Evolutionary conservation across 306 rosid species (phyloP).

Genomic region (Quercus engelmannii): DNA sequence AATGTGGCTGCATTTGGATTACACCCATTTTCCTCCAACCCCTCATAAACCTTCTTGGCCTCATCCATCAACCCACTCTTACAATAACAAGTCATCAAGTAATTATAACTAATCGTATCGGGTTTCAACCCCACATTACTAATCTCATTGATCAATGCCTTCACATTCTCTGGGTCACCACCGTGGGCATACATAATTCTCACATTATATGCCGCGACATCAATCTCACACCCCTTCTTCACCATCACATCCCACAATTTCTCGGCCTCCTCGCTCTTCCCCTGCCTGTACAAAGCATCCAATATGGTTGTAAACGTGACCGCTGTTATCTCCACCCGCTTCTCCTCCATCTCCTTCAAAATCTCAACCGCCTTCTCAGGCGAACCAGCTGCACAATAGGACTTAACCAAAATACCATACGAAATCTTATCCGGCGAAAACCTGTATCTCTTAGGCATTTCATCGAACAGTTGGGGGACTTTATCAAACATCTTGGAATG

Average conservation of each 20-base stretch:
- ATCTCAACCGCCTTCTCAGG: slow-evolving; percentile 40
- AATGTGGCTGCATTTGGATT: slow-evolving; percentile 60
- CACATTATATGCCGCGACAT: slow-evolving; percentile 51
- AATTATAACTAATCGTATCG: slow-evolving; percentile 50
- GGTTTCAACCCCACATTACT: slow-evolving; percentile 49
- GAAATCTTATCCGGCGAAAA: slow-evolving; percentile 50
- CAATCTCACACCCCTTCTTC: slow-evolving; percentile 44
- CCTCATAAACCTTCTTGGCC: slow-evolving; percentile 49
- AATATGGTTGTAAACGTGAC: slow-evolving; percentile 50
- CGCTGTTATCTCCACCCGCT: slow-evolving; percentile 43
- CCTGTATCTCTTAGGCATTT: slow-evolving; percentile 42
- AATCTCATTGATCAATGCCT: slow-evolving; percentile 54
- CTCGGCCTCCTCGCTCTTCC: slow-evolving; percentile 50
- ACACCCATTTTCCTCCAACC: slow-evolving; percentile 37
- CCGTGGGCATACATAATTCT: slow-evolving; percentile 40
- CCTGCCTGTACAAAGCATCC: slow-evolving; percentile 47
- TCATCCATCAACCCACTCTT: slow-evolving; percentile 52
- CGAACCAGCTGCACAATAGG: slow-evolving; percentile 37
- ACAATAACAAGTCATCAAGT: slow-evolving; percentile 53
- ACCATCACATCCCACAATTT: slow-evolving; percentile 55
- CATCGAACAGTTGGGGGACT: slow-evolving; percentile 48
- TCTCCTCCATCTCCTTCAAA: slow-evolving; percentile 38
- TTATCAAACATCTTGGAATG: slow-evolving; percentile 32
- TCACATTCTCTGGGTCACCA: slow-evolving; percentile 47
- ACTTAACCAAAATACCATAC: slow-evolving; percentile 51